phyloP scores from a whole-genome alignment of 2,329 filamentous ascomycete species.

The Neodidymelliopsis sp. region DNA sequence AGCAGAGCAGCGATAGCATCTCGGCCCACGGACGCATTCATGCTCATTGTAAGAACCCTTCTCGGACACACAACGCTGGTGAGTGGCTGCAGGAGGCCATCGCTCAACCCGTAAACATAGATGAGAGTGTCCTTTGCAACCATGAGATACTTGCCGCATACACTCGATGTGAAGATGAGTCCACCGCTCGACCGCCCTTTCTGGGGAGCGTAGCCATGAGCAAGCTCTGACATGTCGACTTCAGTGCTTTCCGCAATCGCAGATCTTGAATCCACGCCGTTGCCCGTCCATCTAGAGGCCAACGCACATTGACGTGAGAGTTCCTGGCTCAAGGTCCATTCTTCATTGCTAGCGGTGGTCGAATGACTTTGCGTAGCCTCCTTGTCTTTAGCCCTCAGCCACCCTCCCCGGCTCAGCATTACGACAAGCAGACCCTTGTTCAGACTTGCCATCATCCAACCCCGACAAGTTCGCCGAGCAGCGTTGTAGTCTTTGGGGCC shows the following conservation, averaged over 20 bases:
- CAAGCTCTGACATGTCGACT: slow-evolving; percentile 48
- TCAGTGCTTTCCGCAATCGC: slow-evolving; percentile 25
- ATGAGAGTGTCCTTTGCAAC: slow-evolving; percentile 63
- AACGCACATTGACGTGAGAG: slow-evolving; percentile 61
- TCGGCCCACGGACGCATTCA: slow-evolving; percentile 66
- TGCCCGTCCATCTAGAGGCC: slow-evolving; percentile 51
- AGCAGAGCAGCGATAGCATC: slow-evolving; percentile 67
- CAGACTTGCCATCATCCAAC: slow-evolving; percentile 67
- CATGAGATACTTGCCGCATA: slow-evolving; percentile 66
- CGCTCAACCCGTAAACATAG: slow-evolving; percentile 62
- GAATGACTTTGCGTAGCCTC: too few relatives aligned
- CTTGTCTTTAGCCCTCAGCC: slow-evolving; percentile 48
- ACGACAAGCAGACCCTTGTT: slow-evolving; percentile 57
- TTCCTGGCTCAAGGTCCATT: slow-evolving; percentile 55
- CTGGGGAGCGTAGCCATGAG: slow-evolving; percentile 28
- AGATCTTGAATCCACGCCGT: slow-evolving; percentile 29
- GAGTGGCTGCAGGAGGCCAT: slow-evolving; percentile 53
- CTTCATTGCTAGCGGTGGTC: slow-evolving; percentile 17
- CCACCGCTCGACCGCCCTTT: slow-evolving; percentile 23
- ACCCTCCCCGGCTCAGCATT: slow-evolving; percentile 65
- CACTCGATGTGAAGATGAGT: slow-evolving; percentile 61
- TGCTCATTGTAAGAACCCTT: slow-evolving; percentile 65
- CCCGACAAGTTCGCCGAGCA: slow-evolving; percentile 65
- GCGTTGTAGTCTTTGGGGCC: slow-evolving; percentile 64
- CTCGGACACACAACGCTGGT: slow-evolving; percentile 65